Conservation (phyloP, 2,329 filamentous ascomycete genomes). For the Aspergillus quadricinctus region DNA sequence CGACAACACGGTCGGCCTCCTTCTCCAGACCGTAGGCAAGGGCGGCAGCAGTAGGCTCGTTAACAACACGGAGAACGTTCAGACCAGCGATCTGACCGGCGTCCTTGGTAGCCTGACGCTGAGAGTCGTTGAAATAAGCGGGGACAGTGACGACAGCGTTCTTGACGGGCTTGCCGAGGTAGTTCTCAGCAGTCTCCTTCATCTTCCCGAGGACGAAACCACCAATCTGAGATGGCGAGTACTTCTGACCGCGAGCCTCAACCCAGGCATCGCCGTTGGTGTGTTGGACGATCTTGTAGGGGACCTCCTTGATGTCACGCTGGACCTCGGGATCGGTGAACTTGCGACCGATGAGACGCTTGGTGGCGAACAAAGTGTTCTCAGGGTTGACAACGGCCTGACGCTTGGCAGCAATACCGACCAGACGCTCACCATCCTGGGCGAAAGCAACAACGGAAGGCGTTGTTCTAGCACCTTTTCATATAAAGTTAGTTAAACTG, state of each 20-base stretch:
- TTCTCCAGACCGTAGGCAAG: conserved; percentile 96
- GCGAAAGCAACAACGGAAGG: conserved; percentile 94
- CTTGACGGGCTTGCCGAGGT: conserved; percentile 84
- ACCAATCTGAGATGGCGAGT: conserved; percentile 97
- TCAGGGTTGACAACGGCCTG: conserved; percentile 98
- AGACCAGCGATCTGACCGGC: conserved; percentile 93
- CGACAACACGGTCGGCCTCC: conserved; percentile 81
- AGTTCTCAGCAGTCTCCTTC: conserved; percentile 97
- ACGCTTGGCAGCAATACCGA: conserved; percentile 96
- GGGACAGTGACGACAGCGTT: conserved; percentile 96
- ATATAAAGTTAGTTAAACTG: conserved; percentile 13
- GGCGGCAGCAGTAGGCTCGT: conserved; percentile 94
- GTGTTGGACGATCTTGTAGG: conserved; percentile 98
- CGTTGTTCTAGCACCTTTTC: conserved; percentile 75
- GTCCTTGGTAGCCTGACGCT: conserved; percentile 97
- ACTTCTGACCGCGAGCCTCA: conserved; percentile 86
- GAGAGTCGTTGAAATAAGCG: conserved; percentile 98
- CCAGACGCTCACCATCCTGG: conserved; percentile 90
- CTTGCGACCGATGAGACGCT: conserved; percentile 97
- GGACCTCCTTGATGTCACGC: conserved; percentile 94
- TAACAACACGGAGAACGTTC: conserved; percentile 95
- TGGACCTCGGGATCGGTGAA: conserved; percentile 92
- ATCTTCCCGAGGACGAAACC: conserved; percentile 96
- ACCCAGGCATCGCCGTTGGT: conserved; percentile 96
- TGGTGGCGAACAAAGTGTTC: conserved; percentile 97